These are phyloP conservation scores for Fraxinus floribunda DNA, from an alignment of 305 asterid genomes.

Conservation along the genomic window DNA sequence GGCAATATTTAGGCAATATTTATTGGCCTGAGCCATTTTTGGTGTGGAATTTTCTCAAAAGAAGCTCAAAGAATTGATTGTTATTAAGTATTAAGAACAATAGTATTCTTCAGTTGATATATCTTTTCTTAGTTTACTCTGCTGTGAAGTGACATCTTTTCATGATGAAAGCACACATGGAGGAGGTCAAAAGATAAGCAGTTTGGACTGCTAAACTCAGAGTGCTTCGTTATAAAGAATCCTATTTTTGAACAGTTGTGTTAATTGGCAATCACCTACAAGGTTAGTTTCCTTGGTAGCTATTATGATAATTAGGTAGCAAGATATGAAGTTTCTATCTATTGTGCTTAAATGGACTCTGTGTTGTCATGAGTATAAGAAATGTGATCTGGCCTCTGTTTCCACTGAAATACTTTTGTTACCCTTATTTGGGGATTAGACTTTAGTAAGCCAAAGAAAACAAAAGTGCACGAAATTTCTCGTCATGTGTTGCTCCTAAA, in stretches of 20 bases:
- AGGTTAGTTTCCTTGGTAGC: background rate
- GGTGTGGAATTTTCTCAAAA: background rate
- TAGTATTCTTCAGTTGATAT: background rate
- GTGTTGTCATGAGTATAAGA: background rate
- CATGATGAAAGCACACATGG: background rate
- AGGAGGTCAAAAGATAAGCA: background rate
- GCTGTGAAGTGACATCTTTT: background rate
- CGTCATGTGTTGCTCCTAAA: background rate
- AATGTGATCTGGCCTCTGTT: background rate
- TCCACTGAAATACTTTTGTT: background rate
- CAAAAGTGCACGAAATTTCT: background rate
- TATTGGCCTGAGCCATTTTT: background rate
- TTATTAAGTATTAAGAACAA: background rate
- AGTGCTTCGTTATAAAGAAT: background rate
- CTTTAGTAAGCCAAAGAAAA: background rate
- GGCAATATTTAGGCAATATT: no score
- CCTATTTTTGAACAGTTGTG: background rate
- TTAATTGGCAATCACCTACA: background rate
- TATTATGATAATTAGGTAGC: background rate
- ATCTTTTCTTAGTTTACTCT: background rate
- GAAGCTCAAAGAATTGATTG: background rate
- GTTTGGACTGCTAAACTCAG: background rate
- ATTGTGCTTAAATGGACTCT: background rate
- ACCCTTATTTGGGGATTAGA: background rate
- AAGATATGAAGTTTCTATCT: background rate